phyloP scores from a whole-genome alignment of 2,329 filamentous ascomycete genomes.

The Aphanocladium album region DNA sequence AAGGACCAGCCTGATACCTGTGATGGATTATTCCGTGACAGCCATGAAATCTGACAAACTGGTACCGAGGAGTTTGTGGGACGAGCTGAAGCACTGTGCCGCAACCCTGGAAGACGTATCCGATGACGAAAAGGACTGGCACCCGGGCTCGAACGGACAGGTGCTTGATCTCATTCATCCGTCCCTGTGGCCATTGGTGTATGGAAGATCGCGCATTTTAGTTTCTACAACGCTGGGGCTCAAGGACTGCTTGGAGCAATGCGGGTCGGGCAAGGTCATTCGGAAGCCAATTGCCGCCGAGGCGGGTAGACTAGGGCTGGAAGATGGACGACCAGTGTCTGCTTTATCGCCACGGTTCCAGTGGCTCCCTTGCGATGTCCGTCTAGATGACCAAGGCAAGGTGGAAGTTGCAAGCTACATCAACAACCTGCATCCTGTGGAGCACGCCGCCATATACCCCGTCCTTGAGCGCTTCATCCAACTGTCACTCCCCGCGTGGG shows the following conservation, averaged over 20 bases:
- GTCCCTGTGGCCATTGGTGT: constrained; percentile 57
- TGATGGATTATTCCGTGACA: constrained; percentile 27
- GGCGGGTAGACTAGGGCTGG: constrained; percentile 25
- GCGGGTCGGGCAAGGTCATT: too few species aligned
- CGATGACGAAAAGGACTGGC: constrained; percentile 51
- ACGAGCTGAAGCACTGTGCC: constrained; percentile 39
- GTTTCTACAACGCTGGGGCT: constrained; percentile 30
- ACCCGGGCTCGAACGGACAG: constrained; percentile 50
- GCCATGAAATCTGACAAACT: constrained; percentile 31
- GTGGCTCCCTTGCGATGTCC: constrained; percentile 49
- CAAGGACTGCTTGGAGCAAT: constrained; percentile 25
- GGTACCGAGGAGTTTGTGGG: constrained; percentile 13
- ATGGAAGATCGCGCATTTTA: constrained; percentile 38
- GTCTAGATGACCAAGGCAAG: constrained; percentile 28
- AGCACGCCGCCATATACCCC: constrained; percentile 33
- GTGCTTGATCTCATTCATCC: constrained; percentile 61
- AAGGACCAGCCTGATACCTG: constrained; percentile 27
- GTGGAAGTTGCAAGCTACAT: constrained; percentile 45
- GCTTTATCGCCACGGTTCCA: constrained; percentile 29
- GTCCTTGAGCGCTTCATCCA: constrained; percentile 37
- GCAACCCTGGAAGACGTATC: constrained; percentile 45
- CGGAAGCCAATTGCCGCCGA: constrained; percentile 22
- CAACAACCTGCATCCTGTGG: constrained; percentile 46
- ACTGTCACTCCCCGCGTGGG: constrained; percentile 41
- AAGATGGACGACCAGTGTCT: neutral